Evolutionary conservation across 2,329 filamentous ascomycete genomes (phyloP), one percentile per base, ranked within the genome.

Genomic region (Paraphoma chrysanthemicola): DNA sequence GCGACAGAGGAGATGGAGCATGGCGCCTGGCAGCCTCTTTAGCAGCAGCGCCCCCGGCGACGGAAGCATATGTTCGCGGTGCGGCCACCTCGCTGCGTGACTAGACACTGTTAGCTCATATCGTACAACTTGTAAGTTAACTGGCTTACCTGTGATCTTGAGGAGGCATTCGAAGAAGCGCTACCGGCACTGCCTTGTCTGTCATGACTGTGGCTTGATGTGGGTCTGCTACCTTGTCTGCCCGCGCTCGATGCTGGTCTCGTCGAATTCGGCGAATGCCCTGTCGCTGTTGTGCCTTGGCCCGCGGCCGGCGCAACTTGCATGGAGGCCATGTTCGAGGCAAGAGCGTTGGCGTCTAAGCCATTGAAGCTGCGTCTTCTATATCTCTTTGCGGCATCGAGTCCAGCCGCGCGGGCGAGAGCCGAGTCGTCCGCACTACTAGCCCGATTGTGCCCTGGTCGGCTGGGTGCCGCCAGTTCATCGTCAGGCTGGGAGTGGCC

Each of bases 291-390:
- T 3, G 62, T 54, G 45, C 49, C 55, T 17, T 67, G 62, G 11
- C 58, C 36, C 36, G 46, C 58, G 38, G 38, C 44, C 14, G 44
- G 56, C 56, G 39, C 53, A 29, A 56, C 58, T 43, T 63, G 60
- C 33, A 63, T 53, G 23, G 63, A 59, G 39, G 64, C 62, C 47
- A 67, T 51, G 46, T 53, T 65, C 6, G 61, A 44, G 16, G 66
- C 49, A 51, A 65, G 56, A 16, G 59, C 69, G 48, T 72, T 70
- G 31, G 68, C 76, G 44, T 82, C 80, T 57, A 89, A 79, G 54
- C 87, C 89, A 63, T 91, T 91, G 79, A 96, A 86, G 78, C 93
- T 97, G 64, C 93, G 88, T 71, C 93, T 87, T 67, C 93, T 85
- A 77, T 93, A 90, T 71, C 91, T 85, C 77, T 90, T 92, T 9